Evolutionary conservation across 108 stramenopile species (phyloP), one percentile per base, ranked within the genome.

Genomic region (Cyclotella cryptica): DNA sequence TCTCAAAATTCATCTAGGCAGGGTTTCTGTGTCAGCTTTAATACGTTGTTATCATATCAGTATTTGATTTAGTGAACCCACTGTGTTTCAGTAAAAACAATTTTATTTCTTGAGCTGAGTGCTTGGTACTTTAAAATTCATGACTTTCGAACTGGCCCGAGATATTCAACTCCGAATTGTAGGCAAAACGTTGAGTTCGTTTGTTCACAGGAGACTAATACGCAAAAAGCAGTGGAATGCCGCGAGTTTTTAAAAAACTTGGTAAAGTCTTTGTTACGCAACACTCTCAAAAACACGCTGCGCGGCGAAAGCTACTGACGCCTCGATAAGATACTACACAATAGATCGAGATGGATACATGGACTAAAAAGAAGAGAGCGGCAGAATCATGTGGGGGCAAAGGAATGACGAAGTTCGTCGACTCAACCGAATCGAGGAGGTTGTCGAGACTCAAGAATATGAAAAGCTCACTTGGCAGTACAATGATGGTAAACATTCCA

Each of bases 371-470:
- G 21, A 72, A 72, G 19, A 29, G 52, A 47, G 71, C 71, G 4
- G 55, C 71, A 4, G 71, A 72, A 27, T 61, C 75, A 35, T 77
- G 72, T 45, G 82, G 82, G 22, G 76, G 82, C 0, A 35, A 46
- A 39, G 82, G 82, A 11, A 83, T 83, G 82, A 17, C 71, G 9
- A 77, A 77, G 51, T 83, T 63, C 41, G 62, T 83, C 72, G 82
- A 83, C 60, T 77, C 71, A 13, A 72, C 42, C 10, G 82, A 83
- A 53, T 28, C 66, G 26, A 72, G 51, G 43, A 64, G 82, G 9
- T 54, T 83, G 64, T 43, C 54, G 21, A 54, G 82, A 13, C 71
- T 83, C 10, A 77, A 72, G 35, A 77, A 73, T 63, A 54, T 69
- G 28, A 46, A 66, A 70, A 64, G 67, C 13, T 62, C 75, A 22